Evolutionary conservation across 257 asterid genomes (phyloP).

Genomic region (Sherardia arvensis): DNA sequence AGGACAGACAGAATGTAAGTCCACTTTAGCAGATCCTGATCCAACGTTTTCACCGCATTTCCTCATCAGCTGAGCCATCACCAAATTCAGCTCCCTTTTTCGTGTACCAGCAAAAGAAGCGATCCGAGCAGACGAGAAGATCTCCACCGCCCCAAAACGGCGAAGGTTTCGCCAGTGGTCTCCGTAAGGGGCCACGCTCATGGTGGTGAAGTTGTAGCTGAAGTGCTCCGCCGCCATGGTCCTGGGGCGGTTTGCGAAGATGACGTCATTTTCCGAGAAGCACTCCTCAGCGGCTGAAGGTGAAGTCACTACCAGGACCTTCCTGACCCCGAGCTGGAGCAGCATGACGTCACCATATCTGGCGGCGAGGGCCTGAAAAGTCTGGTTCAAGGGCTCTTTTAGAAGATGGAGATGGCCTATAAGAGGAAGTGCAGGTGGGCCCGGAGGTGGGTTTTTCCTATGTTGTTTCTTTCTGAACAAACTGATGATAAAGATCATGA

Average conservation of each 20-base stretch:
- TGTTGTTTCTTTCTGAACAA: background rate
- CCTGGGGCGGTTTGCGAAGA: background rate
- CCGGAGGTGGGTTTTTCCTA: slow-evolving; percentile 31
- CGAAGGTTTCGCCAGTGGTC: slow-evolving; percentile 61
- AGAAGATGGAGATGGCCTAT: slow-evolving; percentile 52
- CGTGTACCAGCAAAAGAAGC: background rate
- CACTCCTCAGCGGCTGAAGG: slow-evolving; percentile 7
- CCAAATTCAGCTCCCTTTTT: slow-evolving; percentile 4
- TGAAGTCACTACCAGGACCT: background rate
- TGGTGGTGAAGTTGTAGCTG: slow-evolving; percentile 6
- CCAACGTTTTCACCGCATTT: slow-evolving; percentile 8
- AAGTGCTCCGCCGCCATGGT: background rate
- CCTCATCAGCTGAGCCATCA: slow-evolving; percentile 9
- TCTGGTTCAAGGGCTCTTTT: slow-evolving; percentile 25
- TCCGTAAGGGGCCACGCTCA: slow-evolving; percentile 31
- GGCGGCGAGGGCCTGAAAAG: slow-evolving; percentile 27
- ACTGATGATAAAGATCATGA: background rate
- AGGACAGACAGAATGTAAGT: slow-evolving; percentile 18
- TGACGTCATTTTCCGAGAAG: slow-evolving; percentile 9
- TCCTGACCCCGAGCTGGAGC: slow-evolving; percentile 20
- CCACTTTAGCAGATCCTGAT: slow-evolving; percentile 8
- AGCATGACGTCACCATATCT: background rate
- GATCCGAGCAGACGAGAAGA: slow-evolving; percentile 34
- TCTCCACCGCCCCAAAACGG: slow-evolving; percentile 36
- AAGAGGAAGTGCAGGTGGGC: slow-evolving; percentile 39